phyloP scores from a whole-genome alignment of 2,329 filamentous ascomycete genomes.

The Kalmusia sp. region DNA sequence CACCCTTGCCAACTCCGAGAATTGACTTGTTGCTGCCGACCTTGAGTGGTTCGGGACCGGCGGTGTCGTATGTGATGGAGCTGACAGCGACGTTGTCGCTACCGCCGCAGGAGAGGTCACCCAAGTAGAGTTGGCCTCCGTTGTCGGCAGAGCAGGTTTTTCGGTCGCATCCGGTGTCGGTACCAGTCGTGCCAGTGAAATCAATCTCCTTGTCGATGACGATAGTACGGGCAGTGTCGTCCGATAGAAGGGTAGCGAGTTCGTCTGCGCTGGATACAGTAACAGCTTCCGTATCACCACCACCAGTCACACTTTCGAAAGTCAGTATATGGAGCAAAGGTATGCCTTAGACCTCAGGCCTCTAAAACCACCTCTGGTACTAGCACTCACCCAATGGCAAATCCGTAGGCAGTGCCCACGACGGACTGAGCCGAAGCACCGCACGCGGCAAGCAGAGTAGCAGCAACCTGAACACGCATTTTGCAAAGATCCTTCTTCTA shows the following conservation, averaged over 20 bases:
- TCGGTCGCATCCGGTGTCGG: constrained; percentile 29
- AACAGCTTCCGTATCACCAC: constrained; percentile 29
- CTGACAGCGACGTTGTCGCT: constrained; percentile 26
- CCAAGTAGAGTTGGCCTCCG: constrained; percentile 30
- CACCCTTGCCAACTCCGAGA: constrained; percentile 49
- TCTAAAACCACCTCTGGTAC: too few species aligned
- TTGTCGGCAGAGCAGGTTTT: constrained; percentile 20
- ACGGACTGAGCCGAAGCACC: constrained; percentile 27
- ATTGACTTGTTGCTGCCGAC: constrained; percentile 53
- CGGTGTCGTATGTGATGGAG: constrained; percentile 44
- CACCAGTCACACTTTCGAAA: constrained; percentile 32
- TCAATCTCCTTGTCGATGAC: constrained; percentile 31
- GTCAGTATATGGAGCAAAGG: too few species aligned
- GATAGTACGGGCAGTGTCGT: constrained; percentile 28
- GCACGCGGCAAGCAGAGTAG: constrained; percentile 21
- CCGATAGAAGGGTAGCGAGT: constrained; percentile 26
- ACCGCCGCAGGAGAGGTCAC: constrained; percentile 26
- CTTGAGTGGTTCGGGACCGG: constrained; percentile 34
- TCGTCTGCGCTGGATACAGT: constrained; percentile 30
- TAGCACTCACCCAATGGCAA: too few species aligned
- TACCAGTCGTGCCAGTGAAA: constrained; percentile 30
- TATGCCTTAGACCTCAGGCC: too few species aligned
- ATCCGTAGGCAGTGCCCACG: constrained; percentile 33
- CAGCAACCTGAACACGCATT: constrained; percentile 28
- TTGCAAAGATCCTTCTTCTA: not conserved